Evolutionary conservation across 306 rosid species (phyloP).

Genomic region (Purshia tridentata): DNA sequence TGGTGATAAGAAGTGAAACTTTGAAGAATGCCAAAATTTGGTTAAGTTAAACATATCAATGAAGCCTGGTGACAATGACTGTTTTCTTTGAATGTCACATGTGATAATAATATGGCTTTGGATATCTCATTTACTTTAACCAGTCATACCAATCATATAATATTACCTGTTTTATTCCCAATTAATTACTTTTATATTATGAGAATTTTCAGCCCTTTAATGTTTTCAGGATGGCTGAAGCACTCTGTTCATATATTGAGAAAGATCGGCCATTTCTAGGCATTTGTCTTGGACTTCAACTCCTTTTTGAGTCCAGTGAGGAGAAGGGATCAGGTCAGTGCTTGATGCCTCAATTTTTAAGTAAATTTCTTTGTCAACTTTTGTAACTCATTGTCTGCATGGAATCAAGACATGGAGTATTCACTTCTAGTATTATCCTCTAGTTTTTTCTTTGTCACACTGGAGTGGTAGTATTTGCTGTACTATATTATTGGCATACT

Average conservation of each 20-base stretch:
- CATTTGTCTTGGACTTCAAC: slow-evolving; percentile 96
- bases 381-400: neutral
- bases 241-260: slow-evolving; percentile 73
- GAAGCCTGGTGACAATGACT: neutral
- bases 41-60: neutral
- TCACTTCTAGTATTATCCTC: neutral
- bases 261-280: slow-evolving; percentile 89
- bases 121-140: neutral
- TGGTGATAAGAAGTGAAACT: neutral
- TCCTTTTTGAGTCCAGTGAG: slow-evolving; percentile 89
- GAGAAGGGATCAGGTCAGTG: slow-evolving; percentile 86
- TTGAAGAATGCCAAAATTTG: neutral
- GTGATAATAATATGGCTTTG: neutral
- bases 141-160: neutral
- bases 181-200: neutral
- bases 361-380: neutral
- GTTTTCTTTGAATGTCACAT: neutral
- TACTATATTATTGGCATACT: neutral
- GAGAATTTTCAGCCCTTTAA: neutral
- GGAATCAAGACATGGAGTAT: neutral
- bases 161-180: no score
- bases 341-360: slow-evolving; percentile 13
- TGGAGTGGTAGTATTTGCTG: neutral
- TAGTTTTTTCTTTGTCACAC: neutral
- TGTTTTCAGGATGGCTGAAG: slow-evolving; percentile 82